Conservation (phyloP, 2,329 filamentous ascomycete genomes). For the Xylaria sp. region DNA sequence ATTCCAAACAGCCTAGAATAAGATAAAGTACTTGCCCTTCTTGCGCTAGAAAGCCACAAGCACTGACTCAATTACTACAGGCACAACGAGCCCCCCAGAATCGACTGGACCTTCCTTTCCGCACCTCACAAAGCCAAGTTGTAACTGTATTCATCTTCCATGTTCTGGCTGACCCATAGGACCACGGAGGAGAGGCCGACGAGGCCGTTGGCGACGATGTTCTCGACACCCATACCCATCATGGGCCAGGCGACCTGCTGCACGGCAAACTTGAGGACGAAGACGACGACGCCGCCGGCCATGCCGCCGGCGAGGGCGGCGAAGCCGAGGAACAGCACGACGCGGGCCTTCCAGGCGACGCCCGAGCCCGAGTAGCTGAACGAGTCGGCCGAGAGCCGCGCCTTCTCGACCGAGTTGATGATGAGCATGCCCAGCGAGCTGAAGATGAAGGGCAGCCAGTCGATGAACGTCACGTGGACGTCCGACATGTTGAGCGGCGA, state of each 20-base stretch:
- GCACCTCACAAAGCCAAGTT: conserved; percentile 66
- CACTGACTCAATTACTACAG: neutral
- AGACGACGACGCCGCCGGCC: conserved; percentile 75
- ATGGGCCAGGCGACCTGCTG: conserved; percentile 68
- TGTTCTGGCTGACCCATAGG: conserved; percentile 76
- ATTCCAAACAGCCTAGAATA: conserved; percentile 6
- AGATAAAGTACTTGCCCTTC: neutral
- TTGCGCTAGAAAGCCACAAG: neutral
- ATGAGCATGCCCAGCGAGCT: conserved; percentile 75
- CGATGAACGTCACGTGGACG: conserved; percentile 73
- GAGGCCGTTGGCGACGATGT: conserved; percentile 72
- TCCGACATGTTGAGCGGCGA: conserved; percentile 68
- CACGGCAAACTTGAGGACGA: conserved; percentile 73
- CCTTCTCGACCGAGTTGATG: conserved; percentile 77
- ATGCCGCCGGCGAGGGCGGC: conserved; percentile 73
- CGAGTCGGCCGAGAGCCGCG: conserved; percentile 70
- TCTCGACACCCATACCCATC: conserved; percentile 72
- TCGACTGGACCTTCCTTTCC: neutral
- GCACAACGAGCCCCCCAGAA: neutral
- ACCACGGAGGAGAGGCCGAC: conserved; percentile 72
- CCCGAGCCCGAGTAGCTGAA: conserved; percentile 71
- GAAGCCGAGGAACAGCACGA: conserved; percentile 75
- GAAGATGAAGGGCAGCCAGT: conserved; percentile 77
- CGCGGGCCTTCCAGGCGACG: conserved; percentile 75
- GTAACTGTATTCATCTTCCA: conserved; percentile 78